phyloP scores from a whole-genome alignment of 768 basidiomycete genomes.

The Russula emetica region DNA sequence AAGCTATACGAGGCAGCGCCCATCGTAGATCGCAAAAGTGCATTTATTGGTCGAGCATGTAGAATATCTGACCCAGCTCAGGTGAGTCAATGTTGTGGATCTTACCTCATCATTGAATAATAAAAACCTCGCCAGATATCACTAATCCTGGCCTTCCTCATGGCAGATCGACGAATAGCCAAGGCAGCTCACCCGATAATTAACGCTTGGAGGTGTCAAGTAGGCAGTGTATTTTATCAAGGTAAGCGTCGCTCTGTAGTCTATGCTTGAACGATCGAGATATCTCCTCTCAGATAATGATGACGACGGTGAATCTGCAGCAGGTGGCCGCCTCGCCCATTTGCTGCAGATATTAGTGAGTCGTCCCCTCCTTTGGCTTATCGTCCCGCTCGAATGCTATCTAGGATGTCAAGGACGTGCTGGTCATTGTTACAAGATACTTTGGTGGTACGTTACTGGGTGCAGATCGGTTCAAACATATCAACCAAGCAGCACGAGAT shows the following conservation, averaged over 20 bases:
- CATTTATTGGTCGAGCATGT: slow-evolving; percentile 84
- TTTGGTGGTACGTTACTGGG: slow-evolving; percentile 91
- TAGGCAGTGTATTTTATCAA: slow-evolving; percentile 34
- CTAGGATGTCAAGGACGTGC: slow-evolving; percentile 75
- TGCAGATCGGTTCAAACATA: slow-evolving; percentile 85
- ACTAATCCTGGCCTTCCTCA: slow-evolving; percentile 33
- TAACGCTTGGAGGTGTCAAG: slow-evolving; percentile 36
- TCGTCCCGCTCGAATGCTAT: background rate
- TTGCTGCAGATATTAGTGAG: slow-evolving; percentile 44
- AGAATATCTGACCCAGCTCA: slow-evolving; percentile 71
- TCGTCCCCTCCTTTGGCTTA: background rate
- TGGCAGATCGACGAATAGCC: slow-evolving; percentile 37
- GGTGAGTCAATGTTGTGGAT: slow-evolving; percentile 37
- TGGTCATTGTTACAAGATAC: slow-evolving; percentile 90
- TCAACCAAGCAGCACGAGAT: slow-evolving; percentile 91
- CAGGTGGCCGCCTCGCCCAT: slow-evolving; percentile 86
- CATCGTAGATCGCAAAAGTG: slow-evolving; percentile 80
- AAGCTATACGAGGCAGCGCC: slow-evolving; percentile 69
- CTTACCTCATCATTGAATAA: background rate
- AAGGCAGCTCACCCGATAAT: slow-evolving; percentile 36
- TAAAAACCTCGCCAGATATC: slow-evolving; percentile 22
- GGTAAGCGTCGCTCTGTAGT: slow-evolving; percentile 24
- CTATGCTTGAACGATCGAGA: background rate
- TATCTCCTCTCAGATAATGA: slow-evolving; percentile 65
- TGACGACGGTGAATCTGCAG: slow-evolving; percentile 91